Conservation (phyloP, 1,284 basidiomycete genomes). For the Tremellales sp. region DNA sequence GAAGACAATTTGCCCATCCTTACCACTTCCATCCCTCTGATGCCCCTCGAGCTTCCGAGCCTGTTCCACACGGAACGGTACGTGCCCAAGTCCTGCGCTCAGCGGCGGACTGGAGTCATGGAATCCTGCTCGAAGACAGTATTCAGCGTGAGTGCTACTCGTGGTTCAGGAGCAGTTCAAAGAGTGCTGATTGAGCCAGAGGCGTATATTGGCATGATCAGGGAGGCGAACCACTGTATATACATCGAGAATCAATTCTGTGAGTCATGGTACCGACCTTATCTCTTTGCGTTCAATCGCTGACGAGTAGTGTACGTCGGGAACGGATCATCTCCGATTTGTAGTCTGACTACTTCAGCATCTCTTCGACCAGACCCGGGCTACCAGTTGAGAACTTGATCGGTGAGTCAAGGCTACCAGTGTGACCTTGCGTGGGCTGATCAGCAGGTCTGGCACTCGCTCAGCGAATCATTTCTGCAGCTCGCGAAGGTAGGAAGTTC, state of each 20-base stretch:
- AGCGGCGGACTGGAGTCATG: slow-evolving; percentile 86
- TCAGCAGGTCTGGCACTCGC: slow-evolving; percentile 62
- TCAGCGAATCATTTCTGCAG: slow-evolving; percentile 76
- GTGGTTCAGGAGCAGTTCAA: slow-evolving; percentile 6
- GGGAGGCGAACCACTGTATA: slow-evolving; percentile 77
- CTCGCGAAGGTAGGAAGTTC: slow-evolving; percentile 66
- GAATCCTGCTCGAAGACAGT: slow-evolving; percentile 75
- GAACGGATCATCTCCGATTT: slow-evolving; percentile 15
- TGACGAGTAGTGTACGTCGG: not conserved
- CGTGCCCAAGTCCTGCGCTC: slow-evolving; percentile 59
- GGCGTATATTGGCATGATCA: slow-evolving; percentile 73
- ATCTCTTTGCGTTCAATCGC: no score
- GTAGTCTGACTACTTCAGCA: slow-evolving; percentile 51
- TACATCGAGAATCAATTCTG: slow-evolving; percentile 96
- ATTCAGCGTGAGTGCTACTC: slow-evolving; percentile 68
- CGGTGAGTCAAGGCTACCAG: slow-evolving; percentile 39
- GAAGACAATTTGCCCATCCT: slow-evolving; percentile 43
- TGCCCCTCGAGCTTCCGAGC: slow-evolving; percentile 35
- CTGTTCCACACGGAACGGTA: slow-evolving; percentile 36
- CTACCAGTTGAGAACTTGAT: slow-evolving; percentile 75
- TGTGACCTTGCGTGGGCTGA: not conserved
- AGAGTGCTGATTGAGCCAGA: slow-evolving; percentile 17
- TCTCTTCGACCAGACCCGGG: slow-evolving; percentile 61
- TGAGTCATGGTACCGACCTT: slow-evolving; percentile 50
- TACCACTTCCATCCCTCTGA: slow-evolving; percentile 46